Percentiles rank a stretch among this genome's conserved stretches.
Conservation (phyloP, 2,329 filamentous ascomycete genomes). For the Cordyceps cicadae region DNA sequence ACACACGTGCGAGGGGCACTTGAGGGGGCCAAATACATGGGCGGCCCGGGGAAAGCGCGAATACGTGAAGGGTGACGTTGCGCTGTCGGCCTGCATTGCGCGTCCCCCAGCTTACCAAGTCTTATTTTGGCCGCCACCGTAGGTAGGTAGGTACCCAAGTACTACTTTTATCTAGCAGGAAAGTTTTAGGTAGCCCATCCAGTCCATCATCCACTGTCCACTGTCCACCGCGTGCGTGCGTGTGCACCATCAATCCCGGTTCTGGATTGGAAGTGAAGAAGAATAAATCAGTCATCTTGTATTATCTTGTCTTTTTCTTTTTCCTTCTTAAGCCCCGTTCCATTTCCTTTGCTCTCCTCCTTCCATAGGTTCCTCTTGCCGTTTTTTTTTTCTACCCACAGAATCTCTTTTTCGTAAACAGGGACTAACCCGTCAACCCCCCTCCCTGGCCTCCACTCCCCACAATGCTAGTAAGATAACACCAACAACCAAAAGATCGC, state of each 20-base stretch:
- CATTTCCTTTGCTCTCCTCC: neutral
- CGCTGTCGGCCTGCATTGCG: conserved; percentile 10
- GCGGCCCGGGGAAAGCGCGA: neutral
- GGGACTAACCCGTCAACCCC: neutral
- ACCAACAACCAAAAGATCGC: neutral
- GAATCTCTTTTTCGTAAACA: neutral
- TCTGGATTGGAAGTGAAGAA: no score
- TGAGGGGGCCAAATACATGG: neutral
- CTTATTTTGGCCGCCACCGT: neutral
- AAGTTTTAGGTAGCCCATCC: no score
- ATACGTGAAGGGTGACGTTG: conserved; percentile 11
- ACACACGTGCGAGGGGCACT: neutral
- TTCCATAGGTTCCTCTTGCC: neutral
- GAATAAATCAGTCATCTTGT: no score
- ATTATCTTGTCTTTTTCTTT: neutral
- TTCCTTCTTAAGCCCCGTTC: neutral
- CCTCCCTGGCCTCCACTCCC: neutral
- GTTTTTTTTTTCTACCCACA: neutral
- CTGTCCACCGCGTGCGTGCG: neutral
- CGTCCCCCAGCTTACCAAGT: conserved; percentile 4
- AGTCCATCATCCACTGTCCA: neutral
- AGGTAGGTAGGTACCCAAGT: no score
- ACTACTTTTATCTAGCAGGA: no score
- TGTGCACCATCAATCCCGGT: conserved; percentile 1
- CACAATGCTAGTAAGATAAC: neutral